Conservation (phyloP, 768 basidiomycete genomes). For the Naganishia friedmannii region DNA sequence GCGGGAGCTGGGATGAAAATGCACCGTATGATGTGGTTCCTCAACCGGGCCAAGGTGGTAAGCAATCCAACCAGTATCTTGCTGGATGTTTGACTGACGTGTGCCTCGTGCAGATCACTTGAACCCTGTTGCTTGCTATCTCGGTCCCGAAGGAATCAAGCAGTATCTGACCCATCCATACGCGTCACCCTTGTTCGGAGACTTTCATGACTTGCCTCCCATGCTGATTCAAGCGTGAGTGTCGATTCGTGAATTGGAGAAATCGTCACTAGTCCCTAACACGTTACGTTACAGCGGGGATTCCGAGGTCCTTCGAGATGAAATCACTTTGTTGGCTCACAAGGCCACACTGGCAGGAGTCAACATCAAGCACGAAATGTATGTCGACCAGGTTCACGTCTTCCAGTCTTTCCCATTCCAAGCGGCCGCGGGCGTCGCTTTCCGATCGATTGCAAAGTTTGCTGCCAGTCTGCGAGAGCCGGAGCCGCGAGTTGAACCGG, state of each 20-base stretch:
- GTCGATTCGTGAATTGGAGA: too few species aligned
- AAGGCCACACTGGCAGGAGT: slow-evolving; percentile 87
- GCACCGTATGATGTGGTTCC: slow-evolving; percentile 55
- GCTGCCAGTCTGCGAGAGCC: slow-evolving; percentile 15
- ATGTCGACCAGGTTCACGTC: slow-evolving; percentile 89
- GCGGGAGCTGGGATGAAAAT: slow-evolving; percentile 97
- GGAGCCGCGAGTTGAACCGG: not conserved
- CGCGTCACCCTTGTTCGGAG: slow-evolving; percentile 85
- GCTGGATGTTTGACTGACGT: not conserved
- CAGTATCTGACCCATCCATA: slow-evolving; percentile 92
- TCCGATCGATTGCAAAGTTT: slow-evolving; percentile 41
- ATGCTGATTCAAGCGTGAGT: slow-evolving; percentile 56
- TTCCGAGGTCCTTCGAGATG: slow-evolving; percentile 90
- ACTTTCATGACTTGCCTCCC: slow-evolving; percentile 80
- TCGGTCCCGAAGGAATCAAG: slow-evolving; percentile 65
- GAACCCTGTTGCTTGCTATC: slow-evolving; percentile 89
- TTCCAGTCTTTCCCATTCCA: slow-evolving; percentile 78
- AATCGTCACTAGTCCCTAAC: not conserved
- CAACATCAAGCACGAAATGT: slow-evolving; percentile 78
- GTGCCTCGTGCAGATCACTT: slow-evolving; percentile 67
- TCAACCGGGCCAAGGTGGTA: slow-evolving; percentile 48
- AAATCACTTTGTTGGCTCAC: slow-evolving; percentile 83
- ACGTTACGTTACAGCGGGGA: slow-evolving; percentile 70
- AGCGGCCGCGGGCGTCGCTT: slow-evolving; percentile 42
- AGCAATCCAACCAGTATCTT: slow-evolving; percentile 21